Percentiles rank a stretch among this genome's conserved stretches.
Conservation (phyloP, 495 filamentous ascomycete species). For the Pseudomonodictys pantanalensis region DNA sequence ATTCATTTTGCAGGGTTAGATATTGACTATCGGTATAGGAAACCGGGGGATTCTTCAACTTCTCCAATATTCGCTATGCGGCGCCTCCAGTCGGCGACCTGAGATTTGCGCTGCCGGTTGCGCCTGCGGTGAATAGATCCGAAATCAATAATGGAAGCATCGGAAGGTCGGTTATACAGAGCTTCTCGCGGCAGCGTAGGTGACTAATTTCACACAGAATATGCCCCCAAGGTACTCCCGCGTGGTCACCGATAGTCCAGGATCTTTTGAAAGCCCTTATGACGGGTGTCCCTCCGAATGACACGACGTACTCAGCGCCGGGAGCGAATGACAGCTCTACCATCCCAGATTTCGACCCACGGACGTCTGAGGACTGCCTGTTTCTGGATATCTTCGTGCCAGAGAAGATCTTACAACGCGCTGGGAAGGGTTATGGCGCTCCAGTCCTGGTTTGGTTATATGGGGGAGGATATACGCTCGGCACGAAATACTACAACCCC, state of each 20-base stretch:
- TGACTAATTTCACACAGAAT: conserved; percentile 6
- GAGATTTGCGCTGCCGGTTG: conserved; percentile 27
- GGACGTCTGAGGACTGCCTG: conserved; percentile 30
- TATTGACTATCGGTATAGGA: conserved; percentile 16
- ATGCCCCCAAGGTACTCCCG: conserved; percentile 27
- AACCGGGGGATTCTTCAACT: conserved; percentile 31
- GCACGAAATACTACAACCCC: conserved; percentile 25
- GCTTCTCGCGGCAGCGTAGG: neutral
- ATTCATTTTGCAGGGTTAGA: neutral
- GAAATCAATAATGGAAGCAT: conserved; percentile 16
- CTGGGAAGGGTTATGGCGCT: conserved; percentile 7
- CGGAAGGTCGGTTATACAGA: conserved; percentile 7
- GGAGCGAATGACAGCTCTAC: neutral
- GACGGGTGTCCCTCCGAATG: conserved; percentile 3
- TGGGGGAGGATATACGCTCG: conserved; percentile 28
- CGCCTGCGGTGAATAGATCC: conserved; percentile 21
- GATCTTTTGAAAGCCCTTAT: conserved; percentile 5
- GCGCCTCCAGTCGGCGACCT: conserved; percentile 27
- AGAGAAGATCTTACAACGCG: conserved; percentile 10
- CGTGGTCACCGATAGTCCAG: conserved; percentile 1
- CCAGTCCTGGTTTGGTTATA: conserved; percentile 36
- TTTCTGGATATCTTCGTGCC: conserved; percentile 36
- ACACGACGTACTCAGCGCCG: conserved; percentile 9
- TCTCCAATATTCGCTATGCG: conserved; percentile 36
- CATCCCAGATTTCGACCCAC: conserved; percentile 5